Evolutionary conservation across 495 filamentous ascomycete species (phyloP).

Genomic region (Melanomma pulvis-pyrius): DNA sequence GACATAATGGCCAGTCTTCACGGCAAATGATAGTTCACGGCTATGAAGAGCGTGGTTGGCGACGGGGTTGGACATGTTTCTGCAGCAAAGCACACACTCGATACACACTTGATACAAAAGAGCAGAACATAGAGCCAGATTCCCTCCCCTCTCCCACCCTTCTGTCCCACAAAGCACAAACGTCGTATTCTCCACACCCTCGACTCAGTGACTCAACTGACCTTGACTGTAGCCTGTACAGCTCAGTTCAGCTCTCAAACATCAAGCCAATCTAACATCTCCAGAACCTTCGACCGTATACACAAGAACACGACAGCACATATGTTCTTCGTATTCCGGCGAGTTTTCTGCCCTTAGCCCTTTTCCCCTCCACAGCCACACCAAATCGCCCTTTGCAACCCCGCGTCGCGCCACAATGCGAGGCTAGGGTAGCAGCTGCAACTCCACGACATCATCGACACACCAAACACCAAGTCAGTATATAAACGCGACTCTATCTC

Average conservation of each 20-base stretch:
- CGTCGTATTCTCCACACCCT: neutral
- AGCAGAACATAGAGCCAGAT: neutral
- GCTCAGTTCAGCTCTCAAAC: neutral
- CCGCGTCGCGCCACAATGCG: neutral
- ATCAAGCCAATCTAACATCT: neutral
- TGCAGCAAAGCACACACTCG: too few species aligned
- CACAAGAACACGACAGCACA: too few species aligned
- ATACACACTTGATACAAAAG: neutral
- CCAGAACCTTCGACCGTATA: too few species aligned
- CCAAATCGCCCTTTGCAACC: neutral
- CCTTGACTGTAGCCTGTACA: neutral
- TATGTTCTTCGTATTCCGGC: neutral
- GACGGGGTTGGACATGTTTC: too few species aligned
- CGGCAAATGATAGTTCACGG: too few species aligned
- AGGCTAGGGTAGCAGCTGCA: too few species aligned
- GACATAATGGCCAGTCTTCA: neutral
- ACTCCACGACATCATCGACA: neutral
- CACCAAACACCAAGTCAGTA: neutral
- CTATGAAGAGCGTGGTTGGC: too few species aligned
- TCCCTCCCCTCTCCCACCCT: neutral
- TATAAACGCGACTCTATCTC: neutral
- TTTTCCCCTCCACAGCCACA: neutral
- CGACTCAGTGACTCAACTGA: neutral
- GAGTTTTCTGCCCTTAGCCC: neutral
- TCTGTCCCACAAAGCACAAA: too few species aligned